Base-by-base conservation (phyloP, 2,329 filamentous ascomycete species). In the Trichoderma endophyticum region DNA sequence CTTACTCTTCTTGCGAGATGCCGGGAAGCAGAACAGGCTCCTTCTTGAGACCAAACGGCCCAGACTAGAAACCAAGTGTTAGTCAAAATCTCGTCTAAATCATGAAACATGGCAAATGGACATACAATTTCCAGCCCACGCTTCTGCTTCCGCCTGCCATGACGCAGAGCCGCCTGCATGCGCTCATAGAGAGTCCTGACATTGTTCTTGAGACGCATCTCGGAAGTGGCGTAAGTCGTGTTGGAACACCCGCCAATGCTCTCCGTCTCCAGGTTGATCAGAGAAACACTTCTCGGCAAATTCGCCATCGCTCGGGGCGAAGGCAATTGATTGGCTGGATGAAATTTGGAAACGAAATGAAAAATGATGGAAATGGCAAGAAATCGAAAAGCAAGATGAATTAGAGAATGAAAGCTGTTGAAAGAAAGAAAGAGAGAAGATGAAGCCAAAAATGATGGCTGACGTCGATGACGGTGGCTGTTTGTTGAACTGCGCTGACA, bases 1-100 rank as follows among this genome's bases (percentile, higher is more conserved):
- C 87, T 79, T 84, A 90, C 88, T 91, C 87, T 75, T 89, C 86
- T 74, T 88, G 83, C 60, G 86, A 86, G 56, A 90, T 82, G 51
- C 88, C 88, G 3, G 87, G 87, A 15, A 90, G 80, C 57, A 80
- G 80, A 54, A 86, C 81, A n/a, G 83, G 80, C 76, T 88, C 86
- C 72, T 84, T 85, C 77, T 86, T 86, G 76, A 90, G 86, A 78
- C 89, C 83, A 79, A 88, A 90, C 0, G 88, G 88, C 11, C 84
- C 84, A 64, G 87, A 89, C 88, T 90, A 73, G n/a, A 56, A n/a
- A 63, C 28, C 1, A 7, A 59, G 61, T 11, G 74, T 80, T 74
- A 79, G 80, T 72, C 62, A 64, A 56, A 60, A n/a, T 24, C 30
- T 66, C 8, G 12, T 12, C 15, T 34, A 48, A 8, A 6, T 6